These are phyloP conservation scores for Magnaporthiopsis incrustans DNA, from an alignment of 2,329 filamentous ascomycete genomes.

Conservation along the genomic window DNA sequence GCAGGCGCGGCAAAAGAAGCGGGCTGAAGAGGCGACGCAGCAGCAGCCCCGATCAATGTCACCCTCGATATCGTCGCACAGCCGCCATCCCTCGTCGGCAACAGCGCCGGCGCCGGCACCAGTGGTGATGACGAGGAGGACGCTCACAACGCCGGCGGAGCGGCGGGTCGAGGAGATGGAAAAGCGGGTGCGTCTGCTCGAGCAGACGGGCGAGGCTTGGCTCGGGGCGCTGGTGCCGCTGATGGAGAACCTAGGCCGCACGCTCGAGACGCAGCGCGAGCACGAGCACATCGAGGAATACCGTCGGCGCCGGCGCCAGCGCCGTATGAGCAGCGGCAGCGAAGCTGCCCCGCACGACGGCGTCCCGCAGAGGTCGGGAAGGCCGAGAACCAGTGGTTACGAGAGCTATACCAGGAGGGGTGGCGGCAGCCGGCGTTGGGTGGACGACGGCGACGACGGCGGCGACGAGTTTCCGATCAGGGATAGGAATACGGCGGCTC, in stretches of 20 bases:
- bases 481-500: not conserved
- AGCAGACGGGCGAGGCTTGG: conserved; percentile 6
- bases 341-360: not conserved
- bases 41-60: not conserved
- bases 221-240: conserved; percentile 5
- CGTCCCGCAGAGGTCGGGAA: not conserved
- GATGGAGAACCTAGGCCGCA: conserved; percentile 2
- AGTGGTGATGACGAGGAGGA: no score
- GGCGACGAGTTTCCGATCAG: not conserved
- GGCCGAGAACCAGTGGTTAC: not conserved
- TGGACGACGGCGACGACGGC: not conserved
- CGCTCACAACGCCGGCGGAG: not conserved
- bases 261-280: conserved; percentile 4
- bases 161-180: conserved; percentile 6
- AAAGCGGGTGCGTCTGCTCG: conserved; percentile 4
- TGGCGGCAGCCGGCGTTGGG: not conserved
- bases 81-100: not conserved
- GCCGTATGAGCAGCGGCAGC: not conserved
- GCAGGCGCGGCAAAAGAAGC: not conserved
- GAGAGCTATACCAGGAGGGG: not conserved
- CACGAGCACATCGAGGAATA: not conserved
- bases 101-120: not conserved
- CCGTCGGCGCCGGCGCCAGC: not conserved
- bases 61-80: not conserved
- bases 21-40: not conserved